Base-by-base conservation (phyloP, 1,284 basidiomycete genomes). In the Chiua sp. region DNA sequence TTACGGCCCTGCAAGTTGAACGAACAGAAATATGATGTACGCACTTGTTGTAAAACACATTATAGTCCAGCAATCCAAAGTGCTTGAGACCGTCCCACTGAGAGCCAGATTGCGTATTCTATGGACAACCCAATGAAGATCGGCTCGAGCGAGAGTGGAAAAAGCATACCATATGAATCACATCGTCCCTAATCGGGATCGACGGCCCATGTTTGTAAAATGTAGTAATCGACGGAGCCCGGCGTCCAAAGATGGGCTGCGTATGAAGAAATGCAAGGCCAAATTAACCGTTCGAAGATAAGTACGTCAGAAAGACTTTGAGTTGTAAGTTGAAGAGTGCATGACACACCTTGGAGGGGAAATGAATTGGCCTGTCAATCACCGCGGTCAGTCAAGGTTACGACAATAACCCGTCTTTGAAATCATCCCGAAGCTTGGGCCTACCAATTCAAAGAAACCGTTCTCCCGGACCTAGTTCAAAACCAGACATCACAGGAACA, bases 31-130 rank as follows among this genome's bases (percentile, higher is more conserved):
- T 26, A 26, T 26, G 26, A 26, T 26, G n/a, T 51, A 54, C 60
- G 52, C 61, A 87, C 87, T 87, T 86, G 72, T 88, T 84, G 71
- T 90, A 90, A 70, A 86, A 87, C 23, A 87, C 77, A 3, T 77
- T 78, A 64, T 88, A 81, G 33, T 83, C 79, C 4, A 75, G 56
- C 48, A 90, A 64, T 4, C 86, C 85, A 65, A 81, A 88, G 63
- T 90, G 87, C 61, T 82, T 81, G 66, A 89, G 59, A 5, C 90
- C 87, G 65, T 91, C 90, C 89, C 90, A 91, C 64, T 92, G 90
- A 26, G 26, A 26, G 26, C 26, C 26, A 26, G 26, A 26, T 26
- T 26, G 26, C 26, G 26, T 26, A 26, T 92, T 91, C 87, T 91
- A 63, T 10, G 4, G 28, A 51, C 2, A 30, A 3, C 18, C 23